These are phyloP conservation scores for Starmerella floricola DNA, from an alignment of 805 yeast genomes.

Conservation along the genomic window DNA sequence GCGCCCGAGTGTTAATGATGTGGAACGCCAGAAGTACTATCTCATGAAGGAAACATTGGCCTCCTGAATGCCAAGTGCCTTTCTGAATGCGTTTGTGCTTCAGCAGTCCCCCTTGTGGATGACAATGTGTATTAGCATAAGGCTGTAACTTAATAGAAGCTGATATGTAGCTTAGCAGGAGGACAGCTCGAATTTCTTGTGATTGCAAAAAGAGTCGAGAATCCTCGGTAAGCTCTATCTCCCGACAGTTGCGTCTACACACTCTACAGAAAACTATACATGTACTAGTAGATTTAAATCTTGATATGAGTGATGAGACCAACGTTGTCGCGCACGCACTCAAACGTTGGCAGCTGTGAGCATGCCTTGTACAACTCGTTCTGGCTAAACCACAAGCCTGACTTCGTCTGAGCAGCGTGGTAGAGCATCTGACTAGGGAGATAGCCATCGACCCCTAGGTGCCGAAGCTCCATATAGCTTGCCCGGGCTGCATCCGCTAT, in stretches of 20 bases:
- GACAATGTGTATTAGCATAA: too few relatives aligned
- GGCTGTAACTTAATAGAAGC: too few relatives aligned
- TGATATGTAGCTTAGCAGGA: too few relatives aligned
- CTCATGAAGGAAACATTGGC: constrained; percentile 57
- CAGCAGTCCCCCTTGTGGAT: too few relatives aligned
- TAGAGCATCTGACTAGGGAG: constrained; percentile 28
- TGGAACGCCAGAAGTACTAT: constrained; percentile 68
- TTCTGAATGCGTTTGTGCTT: too few relatives aligned
- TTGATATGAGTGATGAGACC: constrained; percentile 28
- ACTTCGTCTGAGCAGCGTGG: constrained; percentile 22
- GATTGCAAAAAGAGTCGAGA: too few relatives aligned
- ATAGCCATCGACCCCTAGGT: constrained; percentile 26
- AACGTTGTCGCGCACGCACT: constrained; percentile 26
- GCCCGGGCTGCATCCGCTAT: too few relatives aligned
- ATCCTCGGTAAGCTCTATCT: too few relatives aligned
- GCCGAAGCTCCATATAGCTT: constrained; percentile 21
- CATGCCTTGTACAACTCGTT: constrained; percentile 25
- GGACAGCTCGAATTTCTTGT: too few relatives aligned
- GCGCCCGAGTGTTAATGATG: constrained; percentile 82
- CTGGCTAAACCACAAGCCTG: constrained; percentile 22
- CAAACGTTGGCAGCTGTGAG: constrained; percentile 19
- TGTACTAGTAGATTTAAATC: not conserved
- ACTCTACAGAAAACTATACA: too few relatives aligned
- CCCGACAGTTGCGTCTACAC: too few relatives aligned
- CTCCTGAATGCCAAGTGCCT: constrained; percentile 8